Conservation (phyloP, 1,139 yeast genomes). For the Lodderomyces metapsilosis region DNA sequence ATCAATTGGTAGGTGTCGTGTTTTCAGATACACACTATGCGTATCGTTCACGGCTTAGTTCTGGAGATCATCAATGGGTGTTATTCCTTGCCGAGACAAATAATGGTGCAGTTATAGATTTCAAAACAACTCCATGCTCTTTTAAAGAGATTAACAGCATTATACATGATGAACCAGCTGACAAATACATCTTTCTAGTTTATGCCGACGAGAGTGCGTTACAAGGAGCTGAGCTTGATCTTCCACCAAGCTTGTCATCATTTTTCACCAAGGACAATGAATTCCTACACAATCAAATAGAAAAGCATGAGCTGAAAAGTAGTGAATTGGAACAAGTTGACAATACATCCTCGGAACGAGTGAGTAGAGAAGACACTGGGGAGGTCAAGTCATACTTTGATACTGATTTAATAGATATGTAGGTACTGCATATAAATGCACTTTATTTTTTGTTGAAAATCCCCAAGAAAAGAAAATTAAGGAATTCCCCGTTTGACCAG, state of each 20-base stretch:
- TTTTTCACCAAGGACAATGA: conserved; percentile 22
- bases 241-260: conserved; percentile 15
- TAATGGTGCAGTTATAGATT: conserved; percentile 8
- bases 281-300: conserved; percentile 8
- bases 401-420: conserved; percentile 5
- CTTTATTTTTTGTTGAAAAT: conserved; percentile 15
- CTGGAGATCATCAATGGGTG: conserved; percentile 17
- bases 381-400: not conserved
- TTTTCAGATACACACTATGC: conserved; percentile 31
- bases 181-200: conserved; percentile 19
- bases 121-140: conserved; percentile 19
- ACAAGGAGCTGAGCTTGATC: conserved; percentile 8
- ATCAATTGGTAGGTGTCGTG: conserved; percentile 28
- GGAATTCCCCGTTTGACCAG: too few species aligned
- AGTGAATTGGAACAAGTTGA: not conserved
- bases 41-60: conserved; percentile 13
- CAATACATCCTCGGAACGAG: not conserved
- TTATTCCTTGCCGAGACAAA: conserved; percentile 12
- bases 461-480: too few species aligned
- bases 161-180: conserved; percentile 17
- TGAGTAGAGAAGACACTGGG: not conserved
- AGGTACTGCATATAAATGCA: conserved; percentile 4
- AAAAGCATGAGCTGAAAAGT: conserved; percentile 5
- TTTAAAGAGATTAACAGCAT: conserved; percentile 20
- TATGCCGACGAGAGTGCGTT: conserved; percentile 18